Evolutionary conservation across 768 basidiomycete species (phyloP).

Genomic region (Dioszegia hungarica): DNA sequence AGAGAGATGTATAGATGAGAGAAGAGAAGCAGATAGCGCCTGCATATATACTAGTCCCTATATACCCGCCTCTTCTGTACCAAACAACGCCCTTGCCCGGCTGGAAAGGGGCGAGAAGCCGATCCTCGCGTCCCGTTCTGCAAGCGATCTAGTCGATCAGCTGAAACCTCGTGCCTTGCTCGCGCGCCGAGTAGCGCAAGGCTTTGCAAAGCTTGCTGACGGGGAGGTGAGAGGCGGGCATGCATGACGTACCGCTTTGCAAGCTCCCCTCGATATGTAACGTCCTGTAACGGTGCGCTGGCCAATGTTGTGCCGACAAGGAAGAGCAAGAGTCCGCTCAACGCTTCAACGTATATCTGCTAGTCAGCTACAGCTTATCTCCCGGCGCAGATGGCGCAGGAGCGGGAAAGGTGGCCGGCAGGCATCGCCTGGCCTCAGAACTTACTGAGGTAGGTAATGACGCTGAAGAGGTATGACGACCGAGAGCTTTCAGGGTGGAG

Average conservation of each 20-base stretch:
- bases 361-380: not conserved
- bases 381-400: not conserved
- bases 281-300: conserved; percentile 31
- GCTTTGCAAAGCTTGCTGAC: not conserved
- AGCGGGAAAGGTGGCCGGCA: not conserved
- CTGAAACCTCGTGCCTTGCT: too few species aligned
- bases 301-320: conserved; percentile 38
- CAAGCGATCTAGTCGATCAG: too few species aligned
- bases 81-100: too few species aligned
- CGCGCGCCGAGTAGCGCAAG: not conserved
- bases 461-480: conserved; percentile 8
- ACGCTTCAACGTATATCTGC: conserved; percentile 43
- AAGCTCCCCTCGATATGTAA: conserved; percentile 46
- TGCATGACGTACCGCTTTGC: conserved; percentile 33
- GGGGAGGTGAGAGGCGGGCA: not conserved
- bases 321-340: conserved; percentile 38
- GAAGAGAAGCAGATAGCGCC: too few species aligned
- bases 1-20: too few species aligned
- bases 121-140: too few species aligned
- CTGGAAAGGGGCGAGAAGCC: too few species aligned
- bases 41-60: too few species aligned
- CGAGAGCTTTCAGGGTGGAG: conserved; percentile 44
- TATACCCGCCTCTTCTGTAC: too few species aligned
- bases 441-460: conserved; percentile 39
- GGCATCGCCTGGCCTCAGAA: not conserved